These are phyloP conservation scores for Globomyces sp. DNA, from an alignment of 371 early-diverging fungal genomes.

Conservation along the genomic window DNA sequence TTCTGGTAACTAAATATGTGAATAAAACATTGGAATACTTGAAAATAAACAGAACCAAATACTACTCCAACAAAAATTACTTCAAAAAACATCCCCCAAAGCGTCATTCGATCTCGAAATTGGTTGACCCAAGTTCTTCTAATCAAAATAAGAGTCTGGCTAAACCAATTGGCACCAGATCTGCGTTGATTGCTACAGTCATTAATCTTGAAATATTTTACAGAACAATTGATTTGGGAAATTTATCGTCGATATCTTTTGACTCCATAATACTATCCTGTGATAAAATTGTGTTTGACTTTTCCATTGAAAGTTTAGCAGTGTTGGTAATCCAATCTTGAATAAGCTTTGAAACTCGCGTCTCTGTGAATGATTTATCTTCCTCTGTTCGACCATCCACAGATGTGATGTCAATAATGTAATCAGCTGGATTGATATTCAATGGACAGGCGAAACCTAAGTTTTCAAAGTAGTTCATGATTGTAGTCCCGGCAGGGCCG, in stretches of 20 bases:
- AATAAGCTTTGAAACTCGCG: conserved; percentile 30
- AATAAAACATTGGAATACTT: neutral
- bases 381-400: conserved; percentile 27
- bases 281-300: neutral
- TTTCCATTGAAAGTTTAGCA: conserved; percentile 19
- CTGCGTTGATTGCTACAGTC: neutral
- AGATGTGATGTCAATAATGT: conserved; percentile 66
- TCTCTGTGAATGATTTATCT: conserved; percentile 24
- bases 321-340: conserved; percentile 21
- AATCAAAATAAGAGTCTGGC: neutral
- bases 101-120: neutral
- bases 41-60: neutral
- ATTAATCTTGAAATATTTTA: too few relatives aligned
- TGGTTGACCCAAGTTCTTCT: neutral
- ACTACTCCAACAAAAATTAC: neutral
- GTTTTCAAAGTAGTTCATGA: conserved; percentile 60
- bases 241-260: too few relatives aligned
- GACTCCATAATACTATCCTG: too few relatives aligned
- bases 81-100: neutral
- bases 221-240: too few relatives aligned
- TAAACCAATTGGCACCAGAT: neutral
- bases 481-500: conserved; percentile 33
- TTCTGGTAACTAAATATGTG: neutral
- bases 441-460: conserved; percentile 76
- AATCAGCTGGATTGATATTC: conserved; percentile 92